These are phyloP conservation scores for Penicillium griseofulvum DNA, from an alignment of 2,329 filamentous ascomycete genomes.

Conservation along the genomic window DNA sequence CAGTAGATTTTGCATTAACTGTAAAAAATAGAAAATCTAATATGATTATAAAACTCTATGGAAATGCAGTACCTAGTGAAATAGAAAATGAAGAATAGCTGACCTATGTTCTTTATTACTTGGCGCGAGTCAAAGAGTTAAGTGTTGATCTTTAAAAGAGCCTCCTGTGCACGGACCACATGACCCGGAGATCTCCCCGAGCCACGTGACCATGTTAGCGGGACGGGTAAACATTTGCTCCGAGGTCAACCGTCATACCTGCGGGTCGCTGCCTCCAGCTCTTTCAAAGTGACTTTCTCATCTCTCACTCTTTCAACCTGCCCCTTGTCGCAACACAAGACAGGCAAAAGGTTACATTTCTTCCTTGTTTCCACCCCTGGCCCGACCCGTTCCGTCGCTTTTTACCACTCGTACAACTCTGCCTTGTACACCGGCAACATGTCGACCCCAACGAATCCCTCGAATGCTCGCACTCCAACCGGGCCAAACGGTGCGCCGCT, in stretches of 20 bases:
- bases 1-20: constrained; percentile 36
- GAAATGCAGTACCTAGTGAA: not conserved
- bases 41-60: too few species aligned
- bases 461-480: constrained; percentile 48
- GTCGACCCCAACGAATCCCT: constrained; percentile 44
- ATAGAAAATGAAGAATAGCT: not conserved
- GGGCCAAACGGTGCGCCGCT: constrained; percentile 47
- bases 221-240: constrained; percentile 1
- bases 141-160: not conserved
- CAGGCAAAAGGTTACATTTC: not conserved
- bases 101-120: too few species aligned
- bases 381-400: not conserved
- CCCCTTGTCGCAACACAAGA: not conserved
- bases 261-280: not conserved
- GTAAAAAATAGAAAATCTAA: not conserved
- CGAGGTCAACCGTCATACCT: constrained; percentile 3
- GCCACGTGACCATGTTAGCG: not conserved
- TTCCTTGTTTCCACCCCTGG: not conserved
- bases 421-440: constrained; percentile 18
- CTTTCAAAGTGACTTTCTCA: not conserved
- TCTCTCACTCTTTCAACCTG: not conserved
- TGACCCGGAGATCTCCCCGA: not conserved
- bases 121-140: too few species aligned
- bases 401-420: not conserved
- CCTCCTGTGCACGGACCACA: not conserved